Percentiles rank a stretch among this genome's conserved stretches.
phyloP scores from a whole-genome alignment of 208 protist species.

The Trichomonas tenax region DNA sequence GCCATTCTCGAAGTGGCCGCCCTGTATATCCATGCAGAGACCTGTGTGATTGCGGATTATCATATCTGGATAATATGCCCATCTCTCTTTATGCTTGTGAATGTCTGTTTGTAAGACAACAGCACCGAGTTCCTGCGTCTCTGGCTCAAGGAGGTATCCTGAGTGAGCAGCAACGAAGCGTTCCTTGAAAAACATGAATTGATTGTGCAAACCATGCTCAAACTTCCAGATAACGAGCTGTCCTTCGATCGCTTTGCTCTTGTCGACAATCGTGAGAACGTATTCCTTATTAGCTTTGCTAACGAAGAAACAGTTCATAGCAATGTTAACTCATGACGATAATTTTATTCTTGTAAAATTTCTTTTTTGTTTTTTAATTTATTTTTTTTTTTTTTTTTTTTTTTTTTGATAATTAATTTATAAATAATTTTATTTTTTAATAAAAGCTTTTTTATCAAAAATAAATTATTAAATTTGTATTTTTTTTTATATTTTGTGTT shows the following conservation, averaged over 20 bases:
- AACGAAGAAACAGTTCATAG: neutral
- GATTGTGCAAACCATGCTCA: neutral
- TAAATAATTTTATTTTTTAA: no score
- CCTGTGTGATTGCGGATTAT: neutral
- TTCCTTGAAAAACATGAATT: neutral
- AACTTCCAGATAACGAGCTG: neutral
- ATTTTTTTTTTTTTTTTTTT: no score
- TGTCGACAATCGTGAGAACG: neutral
- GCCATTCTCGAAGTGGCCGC: neutral
- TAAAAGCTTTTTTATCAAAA: no score
- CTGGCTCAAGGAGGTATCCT: neutral
- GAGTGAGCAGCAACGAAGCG: neutral
- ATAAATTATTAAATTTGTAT: no score
- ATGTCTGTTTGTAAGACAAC: neutral
- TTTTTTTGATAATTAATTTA: no score
- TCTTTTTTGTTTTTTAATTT: no score
- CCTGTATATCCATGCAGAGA: neutral
- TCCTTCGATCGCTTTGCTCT: neutral
- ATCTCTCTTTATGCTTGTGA: neutral
- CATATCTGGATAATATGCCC: neutral
- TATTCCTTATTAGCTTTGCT: neutral
- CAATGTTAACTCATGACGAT: no score
- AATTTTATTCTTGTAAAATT: no score
- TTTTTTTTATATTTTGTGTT: no score
- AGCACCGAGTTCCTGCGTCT: neutral